Conservation (phyloP, 2,329 filamentous ascomycete species). For the Amylocarpus encephaloides region DNA sequence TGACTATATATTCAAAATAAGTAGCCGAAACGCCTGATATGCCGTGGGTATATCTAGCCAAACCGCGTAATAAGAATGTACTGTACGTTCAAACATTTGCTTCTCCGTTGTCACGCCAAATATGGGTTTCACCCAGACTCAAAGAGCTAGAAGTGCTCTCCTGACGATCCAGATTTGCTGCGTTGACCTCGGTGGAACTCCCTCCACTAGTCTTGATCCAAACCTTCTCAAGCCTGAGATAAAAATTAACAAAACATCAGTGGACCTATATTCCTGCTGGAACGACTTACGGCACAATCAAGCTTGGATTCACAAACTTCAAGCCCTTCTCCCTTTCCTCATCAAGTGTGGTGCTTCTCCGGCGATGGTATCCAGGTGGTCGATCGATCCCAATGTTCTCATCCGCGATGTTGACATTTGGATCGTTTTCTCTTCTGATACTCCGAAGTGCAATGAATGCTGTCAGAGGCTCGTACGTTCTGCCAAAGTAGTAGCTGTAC, state of each 20-base stretch:
- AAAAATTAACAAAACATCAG: constrained; percentile 12
- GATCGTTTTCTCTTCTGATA: constrained; percentile 59
- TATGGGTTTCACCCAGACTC: constrained; percentile 45
- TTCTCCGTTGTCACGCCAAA: constrained; percentile 39
- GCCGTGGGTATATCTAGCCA: neutral
- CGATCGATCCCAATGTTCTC: constrained; percentile 28
- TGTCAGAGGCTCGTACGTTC: constrained; percentile 81
- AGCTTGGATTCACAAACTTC: constrained; percentile 70
- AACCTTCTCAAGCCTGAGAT: constrained; percentile 54
- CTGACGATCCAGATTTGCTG: constrained; percentile 19
- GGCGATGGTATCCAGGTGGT: constrained; percentile 21
- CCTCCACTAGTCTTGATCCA: constrained; percentile 46
- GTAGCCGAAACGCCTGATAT: constrained; percentile 6
- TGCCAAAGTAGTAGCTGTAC: constrained; percentile 78
- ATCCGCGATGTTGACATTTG: constrained; percentile 40
- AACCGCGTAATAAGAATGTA: neutral
- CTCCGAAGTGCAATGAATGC: constrained; percentile 87
- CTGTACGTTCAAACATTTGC: constrained; percentile 26
- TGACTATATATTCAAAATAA: neutral
- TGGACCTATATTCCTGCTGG: neutral
- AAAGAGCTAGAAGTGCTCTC: constrained; percentile 39
- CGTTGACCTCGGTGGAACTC: constrained; percentile 13
- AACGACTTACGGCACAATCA: constrained; percentile 56
- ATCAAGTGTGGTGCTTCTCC: constrained; percentile 55
- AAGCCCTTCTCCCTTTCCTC: constrained; percentile 64